A percentile compares a stretch with the other conserved stretches of the same genome.
Conservation (phyloP, 306 rosid species). For the Prunus persica region DNA sequence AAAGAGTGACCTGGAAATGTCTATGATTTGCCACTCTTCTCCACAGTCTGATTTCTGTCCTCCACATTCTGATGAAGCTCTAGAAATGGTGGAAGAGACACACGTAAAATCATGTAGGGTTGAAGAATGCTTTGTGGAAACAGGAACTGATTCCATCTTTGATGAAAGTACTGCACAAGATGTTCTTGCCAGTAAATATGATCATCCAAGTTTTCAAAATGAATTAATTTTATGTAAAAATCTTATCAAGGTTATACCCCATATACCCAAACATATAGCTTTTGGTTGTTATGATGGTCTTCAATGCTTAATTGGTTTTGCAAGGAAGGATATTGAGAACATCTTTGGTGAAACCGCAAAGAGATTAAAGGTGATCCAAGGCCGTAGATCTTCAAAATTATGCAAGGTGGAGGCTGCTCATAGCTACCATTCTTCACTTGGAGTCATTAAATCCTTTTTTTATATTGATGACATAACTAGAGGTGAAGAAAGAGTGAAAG, state of each 20-base stretch:
- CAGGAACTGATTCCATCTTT: neutral
- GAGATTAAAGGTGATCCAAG: neutral
- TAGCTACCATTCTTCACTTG: neutral
- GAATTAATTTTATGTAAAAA: conserved; percentile 8
- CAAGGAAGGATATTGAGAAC: neutral
- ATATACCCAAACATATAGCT: conserved; percentile 12
- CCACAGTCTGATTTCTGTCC: neutral
- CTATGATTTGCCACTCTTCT: conserved; percentile 12
- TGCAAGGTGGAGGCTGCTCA: neutral
- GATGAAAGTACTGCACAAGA: neutral
- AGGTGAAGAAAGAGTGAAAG: conserved; percentile 13
- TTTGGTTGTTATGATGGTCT: neutral
- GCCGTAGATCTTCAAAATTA: neutral
- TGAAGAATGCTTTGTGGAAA: neutral
- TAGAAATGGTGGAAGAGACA: neutral
- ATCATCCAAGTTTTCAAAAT: neutral
- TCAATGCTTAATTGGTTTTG: neutral
- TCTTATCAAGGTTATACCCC: conserved; percentile 8
- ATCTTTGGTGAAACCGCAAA: neutral
- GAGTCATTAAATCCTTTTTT: neutral
- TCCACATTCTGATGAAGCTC: conserved; percentile 6
- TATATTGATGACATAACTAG: conserved; percentile 16
- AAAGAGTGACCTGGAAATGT: conserved; percentile 2
- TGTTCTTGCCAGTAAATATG: neutral
- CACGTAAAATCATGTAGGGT: neutral